Percentiles rank a stretch among this genome's conserved stretches.
Evolutionary conservation across 495 filamentous ascomycete species (phyloP).

Genomic region (Pyrenula aspistea): DNA sequence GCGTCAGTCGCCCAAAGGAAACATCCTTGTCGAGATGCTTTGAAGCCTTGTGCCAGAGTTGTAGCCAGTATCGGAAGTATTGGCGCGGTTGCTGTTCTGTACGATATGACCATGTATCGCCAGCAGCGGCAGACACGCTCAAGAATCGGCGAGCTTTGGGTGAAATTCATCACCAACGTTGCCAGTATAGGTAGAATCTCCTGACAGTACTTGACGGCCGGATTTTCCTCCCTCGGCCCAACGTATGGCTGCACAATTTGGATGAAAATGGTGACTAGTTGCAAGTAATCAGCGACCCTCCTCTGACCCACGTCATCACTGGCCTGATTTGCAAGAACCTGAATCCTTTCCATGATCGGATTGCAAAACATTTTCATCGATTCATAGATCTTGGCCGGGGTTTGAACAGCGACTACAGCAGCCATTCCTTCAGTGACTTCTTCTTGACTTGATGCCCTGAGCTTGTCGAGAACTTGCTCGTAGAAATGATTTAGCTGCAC

Average conservation of each 20-base stretch:
- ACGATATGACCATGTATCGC: conserved; percentile 92
- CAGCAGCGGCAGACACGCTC: conserved; percentile 91
- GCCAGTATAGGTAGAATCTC: conserved; percentile 81
- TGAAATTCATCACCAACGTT: conserved; percentile 75
- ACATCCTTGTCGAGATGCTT: conserved; percentile 79
- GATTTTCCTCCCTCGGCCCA: conserved; percentile 59
- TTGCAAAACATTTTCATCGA: conserved; percentile 89
- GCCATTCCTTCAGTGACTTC: conserved; percentile 94
- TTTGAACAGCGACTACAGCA: conserved; percentile 77
- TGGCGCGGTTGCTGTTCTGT: conserved; percentile 77
- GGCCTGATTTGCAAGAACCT: conserved; percentile 76
- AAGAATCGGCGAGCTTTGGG: conserved; percentile 71
- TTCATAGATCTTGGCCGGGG: conserved; percentile 62
- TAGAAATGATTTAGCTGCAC: conserved; percentile 83
- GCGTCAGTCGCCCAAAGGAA: conserved; percentile 96
- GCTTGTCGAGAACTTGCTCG: conserved; percentile 69
- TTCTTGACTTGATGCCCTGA: conserved; percentile 78
- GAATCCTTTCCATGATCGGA: conserved; percentile 74
- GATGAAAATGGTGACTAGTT: conserved; percentile 82
- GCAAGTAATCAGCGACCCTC: conserved; percentile 79
- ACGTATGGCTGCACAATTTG: conserved; percentile 71
- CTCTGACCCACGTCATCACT: conserved; percentile 68
- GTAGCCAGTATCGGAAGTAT: conserved; percentile 76
- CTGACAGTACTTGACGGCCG: conserved; percentile 90
- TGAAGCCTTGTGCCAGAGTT: conserved; percentile 74